Conservation (phyloP, 2,329 filamentous ascomycete species). For the Corynespora cassiicola region DNA sequence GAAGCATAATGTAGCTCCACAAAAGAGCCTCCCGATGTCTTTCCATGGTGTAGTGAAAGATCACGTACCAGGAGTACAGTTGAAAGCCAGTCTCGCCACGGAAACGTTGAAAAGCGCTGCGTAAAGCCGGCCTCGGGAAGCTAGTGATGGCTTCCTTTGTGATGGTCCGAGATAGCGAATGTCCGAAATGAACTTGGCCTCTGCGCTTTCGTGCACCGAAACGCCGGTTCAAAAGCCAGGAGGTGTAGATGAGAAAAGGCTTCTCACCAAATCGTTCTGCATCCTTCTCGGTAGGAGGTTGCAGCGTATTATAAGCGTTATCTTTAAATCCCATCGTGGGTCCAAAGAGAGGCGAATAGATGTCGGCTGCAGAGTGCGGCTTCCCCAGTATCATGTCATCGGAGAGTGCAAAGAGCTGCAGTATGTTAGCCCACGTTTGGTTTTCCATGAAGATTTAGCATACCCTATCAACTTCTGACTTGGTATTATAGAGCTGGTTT, state of each 20-base stretch:
- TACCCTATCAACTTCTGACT: slow-evolving; percentile 46
- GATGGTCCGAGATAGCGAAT: slow-evolving; percentile 50
- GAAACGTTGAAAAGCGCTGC: slow-evolving; percentile 50
- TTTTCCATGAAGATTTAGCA: slow-evolving; percentile 2
- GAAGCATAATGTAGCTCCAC: slow-evolving; percentile 52
- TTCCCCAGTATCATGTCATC: slow-evolving; percentile 55
- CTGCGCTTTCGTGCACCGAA: slow-evolving; percentile 54
- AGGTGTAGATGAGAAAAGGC: slow-evolving; percentile 54
- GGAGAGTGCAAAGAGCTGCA: slow-evolving; percentile 50
- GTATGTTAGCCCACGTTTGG: slow-evolving; percentile 3
- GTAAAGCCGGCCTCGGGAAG: slow-evolving; percentile 50
- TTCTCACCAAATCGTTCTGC: slow-evolving; percentile 51
- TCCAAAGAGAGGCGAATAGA: slow-evolving; percentile 54
- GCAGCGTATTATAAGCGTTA: slow-evolving; percentile 49
- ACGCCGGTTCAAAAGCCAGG: slow-evolving; percentile 52
- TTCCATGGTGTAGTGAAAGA: slow-evolving; percentile 55
- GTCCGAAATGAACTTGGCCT: slow-evolving; percentile 52
- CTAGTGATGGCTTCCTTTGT: slow-evolving; percentile 50
- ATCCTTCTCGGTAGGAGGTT: slow-evolving; percentile 41
- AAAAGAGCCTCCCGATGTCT: slow-evolving; percentile 51
- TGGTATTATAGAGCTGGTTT: slow-evolving; percentile 53
- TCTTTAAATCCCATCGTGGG: slow-evolving; percentile 52
- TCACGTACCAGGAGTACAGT: slow-evolving; percentile 52
- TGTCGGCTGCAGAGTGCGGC: slow-evolving; percentile 50
- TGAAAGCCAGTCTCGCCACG: slow-evolving; percentile 52